Evolutionary conservation across 148 eudicot species (phyloP).

Genomic region (Nepenthes gracilis): DNA sequence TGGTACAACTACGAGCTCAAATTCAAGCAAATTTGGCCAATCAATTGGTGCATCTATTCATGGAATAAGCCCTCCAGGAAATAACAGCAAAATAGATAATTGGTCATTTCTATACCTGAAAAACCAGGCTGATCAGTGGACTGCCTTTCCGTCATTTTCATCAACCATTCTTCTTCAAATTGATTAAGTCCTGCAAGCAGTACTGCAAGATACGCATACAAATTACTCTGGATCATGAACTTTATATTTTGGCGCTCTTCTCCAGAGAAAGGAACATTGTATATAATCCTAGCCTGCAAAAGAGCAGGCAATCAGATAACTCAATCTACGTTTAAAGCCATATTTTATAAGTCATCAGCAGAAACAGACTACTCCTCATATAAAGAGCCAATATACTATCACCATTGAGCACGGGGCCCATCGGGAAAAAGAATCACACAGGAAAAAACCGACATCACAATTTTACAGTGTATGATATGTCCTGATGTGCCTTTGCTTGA

Average conservation of each 20-base stretch:
- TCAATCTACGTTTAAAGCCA: not conserved
- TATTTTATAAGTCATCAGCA: not conserved
- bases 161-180: constrained; percentile 49
- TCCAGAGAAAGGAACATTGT: constrained; percentile 51
- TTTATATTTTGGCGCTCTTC: constrained; percentile 61
- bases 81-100: not conserved
- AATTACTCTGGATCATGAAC: constrained; percentile 51
- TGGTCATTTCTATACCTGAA: constrained; percentile 33
- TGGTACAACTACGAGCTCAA: too few species aligned
- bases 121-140: constrained; percentile 39
- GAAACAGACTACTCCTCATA: not conserved
- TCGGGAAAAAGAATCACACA: too few species aligned
- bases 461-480: too few species aligned
- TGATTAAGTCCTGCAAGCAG: constrained; percentile 67
- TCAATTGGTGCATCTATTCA: not conserved
- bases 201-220: constrained; percentile 56
- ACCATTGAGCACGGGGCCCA: too few species aligned
- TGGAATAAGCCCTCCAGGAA: not conserved
- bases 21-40: not conserved
- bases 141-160: constrained; percentile 20
- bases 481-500: too few species aligned
- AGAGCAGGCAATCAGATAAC: not conserved
- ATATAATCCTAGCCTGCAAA: constrained; percentile 61
- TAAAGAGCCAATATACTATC: too few species aligned
- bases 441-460: too few species aligned